A percentile compares a stretch with the other conserved stretches of the same genome.
Conservation (phyloP, 2,329 filamentous ascomycete genomes). For the Aspergillus persii region DNA sequence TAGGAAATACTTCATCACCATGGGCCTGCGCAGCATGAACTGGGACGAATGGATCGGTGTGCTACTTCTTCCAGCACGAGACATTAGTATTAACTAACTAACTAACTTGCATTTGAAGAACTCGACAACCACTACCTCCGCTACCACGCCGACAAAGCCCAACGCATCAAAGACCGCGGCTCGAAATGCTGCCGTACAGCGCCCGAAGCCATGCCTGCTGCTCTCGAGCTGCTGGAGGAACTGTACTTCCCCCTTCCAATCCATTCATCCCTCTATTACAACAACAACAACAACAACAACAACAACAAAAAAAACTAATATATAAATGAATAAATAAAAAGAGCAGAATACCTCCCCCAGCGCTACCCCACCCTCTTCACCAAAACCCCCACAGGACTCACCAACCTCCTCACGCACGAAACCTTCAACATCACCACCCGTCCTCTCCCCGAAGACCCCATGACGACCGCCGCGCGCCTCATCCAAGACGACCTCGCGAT, state of each 20-base stretch:
- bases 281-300: no score
- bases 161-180: conserved; percentile 65
- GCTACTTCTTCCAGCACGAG: neutral
- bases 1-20: conserved; percentile 68
- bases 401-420: conserved; percentile 71
- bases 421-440: conserved; percentile 64
- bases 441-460: conserved; percentile 72
- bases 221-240: conserved; percentile 74
- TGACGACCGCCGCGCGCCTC: conserved; percentile 69
- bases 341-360: conserved; percentile 64
- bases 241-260: conserved; percentile 42
- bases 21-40: conserved; percentile 70
- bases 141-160: conserved; percentile 69
- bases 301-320: neutral
- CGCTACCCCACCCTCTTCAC: conserved; percentile 72
- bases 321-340: conserved; percentile 11
- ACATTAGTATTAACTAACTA: no score
- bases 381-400: conserved; percentile 62
- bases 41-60: conserved; percentile 70
- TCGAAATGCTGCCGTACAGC: conserved; percentile 66
- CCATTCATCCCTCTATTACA: neutral
- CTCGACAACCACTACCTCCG: conserved; percentile 75
- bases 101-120: conserved; percentile 45
- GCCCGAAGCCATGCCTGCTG: conserved; percentile 68
- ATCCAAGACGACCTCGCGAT: conserved; percentile 80